Evolutionary conservation across 805 yeast species (phyloP).

Genomic region (Wickerhamiella allomyrinae): DNA sequence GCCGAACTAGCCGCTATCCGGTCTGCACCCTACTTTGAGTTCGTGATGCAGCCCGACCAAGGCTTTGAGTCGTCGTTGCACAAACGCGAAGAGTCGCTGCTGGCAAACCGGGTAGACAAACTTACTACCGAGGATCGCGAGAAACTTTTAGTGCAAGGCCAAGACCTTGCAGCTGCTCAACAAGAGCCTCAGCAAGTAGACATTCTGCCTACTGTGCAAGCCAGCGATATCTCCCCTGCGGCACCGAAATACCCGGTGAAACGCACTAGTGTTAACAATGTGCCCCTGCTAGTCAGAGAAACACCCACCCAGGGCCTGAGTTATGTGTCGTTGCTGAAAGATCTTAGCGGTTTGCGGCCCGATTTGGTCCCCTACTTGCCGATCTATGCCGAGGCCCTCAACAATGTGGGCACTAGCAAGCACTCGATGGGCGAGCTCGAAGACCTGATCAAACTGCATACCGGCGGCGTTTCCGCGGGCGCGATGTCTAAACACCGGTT

Average conservation of each 20-base stretch:
- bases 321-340: constrained; percentile 55
- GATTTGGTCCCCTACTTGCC: constrained; percentile 59
- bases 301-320: constrained; percentile 45
- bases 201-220: constrained; percentile 62
- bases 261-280: constrained; percentile 2
- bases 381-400: constrained; percentile 61
- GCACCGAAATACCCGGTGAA: constrained; percentile 29
- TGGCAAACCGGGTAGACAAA: constrained; percentile 30
- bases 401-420: constrained; percentile 68
- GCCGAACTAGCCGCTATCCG: constrained; percentile 43
- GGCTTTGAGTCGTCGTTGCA: constrained; percentile 37
- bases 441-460: constrained; percentile 62
- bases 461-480: constrained; percentile 73
- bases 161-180: constrained; percentile 47
- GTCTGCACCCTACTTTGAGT: constrained; percentile 46
- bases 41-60: constrained; percentile 59
- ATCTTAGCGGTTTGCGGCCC: constrained; percentile 43
- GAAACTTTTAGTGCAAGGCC: constrained; percentile 45
- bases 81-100: constrained; percentile 42
- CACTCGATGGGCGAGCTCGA: constrained; percentile 70
- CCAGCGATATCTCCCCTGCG: constrained; percentile 53
- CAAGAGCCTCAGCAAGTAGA: constrained; percentile 56
- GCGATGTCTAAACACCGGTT: constrained; percentile 9
- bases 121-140: constrained; percentile 44
- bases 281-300: constrained; percentile 19